Evolutionary conservation across 208 protist genomes (phyloP), one percentile per base, ranked within the genome.

Genomic region (Crithidia fasciculata): DNA sequence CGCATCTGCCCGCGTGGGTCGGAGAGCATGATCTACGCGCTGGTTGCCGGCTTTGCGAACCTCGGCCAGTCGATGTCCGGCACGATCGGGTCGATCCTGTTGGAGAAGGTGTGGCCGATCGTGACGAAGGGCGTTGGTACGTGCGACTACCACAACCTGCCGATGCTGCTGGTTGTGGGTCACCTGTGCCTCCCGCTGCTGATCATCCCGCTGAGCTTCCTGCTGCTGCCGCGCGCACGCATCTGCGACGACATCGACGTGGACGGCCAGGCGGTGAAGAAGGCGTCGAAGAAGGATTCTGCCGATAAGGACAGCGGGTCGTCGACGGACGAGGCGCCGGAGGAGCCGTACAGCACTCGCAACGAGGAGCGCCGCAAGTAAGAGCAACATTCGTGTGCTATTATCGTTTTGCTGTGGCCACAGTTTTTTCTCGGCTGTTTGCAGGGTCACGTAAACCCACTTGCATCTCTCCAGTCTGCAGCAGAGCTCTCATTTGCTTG

Each of bases 1-100:
- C 90, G 89, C 41, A 74, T 97, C 10, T 95, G 90, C 69, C 90
- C 92, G n/a, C 82, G 83, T n/a, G 89, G 87, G 28, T 85, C 89
- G 62, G 92, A 96, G 78, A 78, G 74, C 19, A 88, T 91, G 43
- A 82, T 94, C 49, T 94, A 89, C 63, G 84, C 92, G 4, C 71
- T 95, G 15, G 75, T 93, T 41, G 85, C 89, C 8, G 89, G 89
- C 36, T 92, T 89, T 63, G 74, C 84, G 12, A 93, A 94, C 77
- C 70, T 96, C 52, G 92, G 89, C 4, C 67, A 72, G 66, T 68
- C 72, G 44, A 81, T 86, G 15, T 67, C 82, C 0, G 54, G 49
- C 39, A 69, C 76, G 3, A 67, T 91, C n/a, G 88, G 83, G 5
- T 73, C 81, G 18, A 53, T 87, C 3, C 28, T 93, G 39, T 82